phyloP scores from a whole-genome alignment of 768 basidiomycete genomes.

The Tricholoma sp. region DNA sequence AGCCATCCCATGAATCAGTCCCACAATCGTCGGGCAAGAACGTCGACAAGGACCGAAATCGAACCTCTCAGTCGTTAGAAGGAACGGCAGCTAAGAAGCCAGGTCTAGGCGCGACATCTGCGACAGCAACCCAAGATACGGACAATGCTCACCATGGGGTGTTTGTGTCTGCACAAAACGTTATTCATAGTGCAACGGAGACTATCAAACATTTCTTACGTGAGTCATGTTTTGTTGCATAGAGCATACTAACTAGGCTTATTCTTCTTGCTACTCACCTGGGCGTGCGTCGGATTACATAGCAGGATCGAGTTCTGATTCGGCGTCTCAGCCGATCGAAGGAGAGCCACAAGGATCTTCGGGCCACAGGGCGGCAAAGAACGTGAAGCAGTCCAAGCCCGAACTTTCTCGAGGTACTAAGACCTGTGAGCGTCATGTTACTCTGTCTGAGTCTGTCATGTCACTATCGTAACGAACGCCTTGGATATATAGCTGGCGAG shows the following conservation, averaged over 20 bases:
- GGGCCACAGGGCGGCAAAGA: not conserved
- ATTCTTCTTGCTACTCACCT: not conserved
- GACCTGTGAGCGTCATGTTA: not conserved
- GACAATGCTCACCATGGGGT: not conserved
- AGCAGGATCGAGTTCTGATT: slow-evolving; percentile 2
- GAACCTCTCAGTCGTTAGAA: not conserved
- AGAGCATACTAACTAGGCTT: too few species aligned
- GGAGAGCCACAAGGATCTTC: not conserved
- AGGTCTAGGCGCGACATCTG: not conserved
- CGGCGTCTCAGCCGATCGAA: not conserved
- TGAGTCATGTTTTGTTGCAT: slow-evolving; percentile 1
- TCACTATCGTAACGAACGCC: not conserved
- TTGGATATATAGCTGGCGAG: not conserved
- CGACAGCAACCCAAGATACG: not conserved
- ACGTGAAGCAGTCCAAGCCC: not conserved
- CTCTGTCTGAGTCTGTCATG: not conserved
- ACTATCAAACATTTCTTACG: slow-evolving; percentile 11
- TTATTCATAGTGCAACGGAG: slow-evolving; percentile 4
- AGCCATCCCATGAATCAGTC: not conserved
- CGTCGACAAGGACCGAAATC: not conserved
- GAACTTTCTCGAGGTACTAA: not conserved
- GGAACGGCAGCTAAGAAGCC: not conserved
- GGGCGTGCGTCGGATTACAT: not conserved
- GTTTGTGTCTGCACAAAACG: not conserved
- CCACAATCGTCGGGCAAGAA: not conserved